Evolutionary conservation across 1,139 yeast genomes (phyloP).

Genomic region (Suhomyces panamericanus): DNA sequence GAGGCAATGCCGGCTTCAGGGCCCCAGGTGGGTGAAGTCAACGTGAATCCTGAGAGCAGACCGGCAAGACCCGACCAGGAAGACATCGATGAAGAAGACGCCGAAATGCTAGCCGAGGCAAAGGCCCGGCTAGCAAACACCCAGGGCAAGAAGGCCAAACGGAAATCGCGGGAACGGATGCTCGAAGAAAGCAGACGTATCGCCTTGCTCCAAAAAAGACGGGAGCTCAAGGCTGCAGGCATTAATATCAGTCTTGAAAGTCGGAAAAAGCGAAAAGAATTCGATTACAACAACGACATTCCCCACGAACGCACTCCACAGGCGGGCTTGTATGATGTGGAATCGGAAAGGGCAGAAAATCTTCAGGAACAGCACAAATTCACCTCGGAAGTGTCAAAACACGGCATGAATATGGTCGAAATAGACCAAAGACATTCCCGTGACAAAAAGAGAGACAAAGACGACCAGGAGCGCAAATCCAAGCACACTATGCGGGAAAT

Average conservation of each 20-base stretch:
- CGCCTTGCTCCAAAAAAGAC: constrained; percentile 74
- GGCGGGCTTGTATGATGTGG: constrained; percentile 67
- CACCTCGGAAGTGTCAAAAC: constrained; percentile 44
- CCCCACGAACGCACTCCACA: constrained; percentile 78
- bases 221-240: constrained; percentile 88
- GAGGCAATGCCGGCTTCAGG: constrained; percentile 53
- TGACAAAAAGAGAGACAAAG: constrained; percentile 28
- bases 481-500: constrained; percentile 19
- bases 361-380: constrained; percentile 41
- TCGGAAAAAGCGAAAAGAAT: constrained; percentile 54
- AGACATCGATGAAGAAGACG: constrained; percentile 82
- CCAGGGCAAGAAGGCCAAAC: constrained; percentile 90
- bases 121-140: constrained; percentile 89
- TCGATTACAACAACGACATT: constrained; percentile 82
- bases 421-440: constrained; percentile 36
- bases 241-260: constrained; percentile 54
- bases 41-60: constrained; percentile 73
- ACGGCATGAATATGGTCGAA: constrained; percentile 50
- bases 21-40: constrained; percentile 53
- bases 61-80: constrained; percentile 82
- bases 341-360: constrained; percentile 53
- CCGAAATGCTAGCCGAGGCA: constrained; percentile 93
- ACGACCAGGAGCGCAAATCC: constrained; percentile 19
- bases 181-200: constrained; percentile 69
- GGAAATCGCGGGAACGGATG: constrained; percentile 86